A percentile compares a stretch with the other conserved stretches of the same genome.
Evolutionary conservation across 2,329 filamentous ascomycete species (phyloP).

Genomic region (Stachybotrys chlorohalonatus): DNA sequence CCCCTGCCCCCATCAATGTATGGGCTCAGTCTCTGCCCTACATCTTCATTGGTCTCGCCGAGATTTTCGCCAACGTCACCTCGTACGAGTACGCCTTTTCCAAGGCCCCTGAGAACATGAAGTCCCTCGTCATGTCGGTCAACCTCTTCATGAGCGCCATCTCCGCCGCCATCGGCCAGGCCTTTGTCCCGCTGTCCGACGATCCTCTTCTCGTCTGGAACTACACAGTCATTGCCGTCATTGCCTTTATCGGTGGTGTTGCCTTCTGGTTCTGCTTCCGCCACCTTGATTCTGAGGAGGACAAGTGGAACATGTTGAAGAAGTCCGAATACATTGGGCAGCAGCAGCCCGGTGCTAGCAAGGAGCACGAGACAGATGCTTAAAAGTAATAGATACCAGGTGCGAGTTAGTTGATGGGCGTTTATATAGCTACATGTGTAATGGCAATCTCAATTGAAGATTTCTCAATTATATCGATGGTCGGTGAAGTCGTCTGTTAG

Average conservation of each 20-base stretch:
- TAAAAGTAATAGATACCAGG: neutral
- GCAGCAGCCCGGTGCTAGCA: constrained; percentile 23
- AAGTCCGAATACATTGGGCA: constrained; percentile 31
- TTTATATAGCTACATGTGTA: too few species aligned
- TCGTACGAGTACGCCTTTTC: constrained; percentile 70
- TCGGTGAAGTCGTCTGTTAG: too few species aligned
- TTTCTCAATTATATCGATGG: too few species aligned
- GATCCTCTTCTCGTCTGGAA: constrained; percentile 66
- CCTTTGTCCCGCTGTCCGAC: constrained; percentile 49
- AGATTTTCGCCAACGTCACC: constrained; percentile 46
- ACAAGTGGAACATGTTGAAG: constrained; percentile 55
- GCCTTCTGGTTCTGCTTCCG: constrained; percentile 62
- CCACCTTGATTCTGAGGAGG: constrained; percentile 58
- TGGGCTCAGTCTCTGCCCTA: constrained; percentile 47
- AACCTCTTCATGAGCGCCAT: constrained; percentile 65
- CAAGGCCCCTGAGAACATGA: constrained; percentile 74
- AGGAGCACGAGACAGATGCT: constrained; percentile 8
- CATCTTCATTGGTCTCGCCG: constrained; percentile 40
- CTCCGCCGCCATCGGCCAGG: constrained; percentile 61
- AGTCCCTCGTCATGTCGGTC: constrained; percentile 62
- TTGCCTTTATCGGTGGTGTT: constrained; percentile 52
- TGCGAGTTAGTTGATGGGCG: too few species aligned
- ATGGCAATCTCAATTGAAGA: too few species aligned
- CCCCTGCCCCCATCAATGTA: constrained; percentile 54
- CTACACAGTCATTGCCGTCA: constrained; percentile 53